These are phyloP conservation scores for Pyrus hybrid DNA, from an alignment of 331 rosid species.

Conservation along the genomic window DNA sequence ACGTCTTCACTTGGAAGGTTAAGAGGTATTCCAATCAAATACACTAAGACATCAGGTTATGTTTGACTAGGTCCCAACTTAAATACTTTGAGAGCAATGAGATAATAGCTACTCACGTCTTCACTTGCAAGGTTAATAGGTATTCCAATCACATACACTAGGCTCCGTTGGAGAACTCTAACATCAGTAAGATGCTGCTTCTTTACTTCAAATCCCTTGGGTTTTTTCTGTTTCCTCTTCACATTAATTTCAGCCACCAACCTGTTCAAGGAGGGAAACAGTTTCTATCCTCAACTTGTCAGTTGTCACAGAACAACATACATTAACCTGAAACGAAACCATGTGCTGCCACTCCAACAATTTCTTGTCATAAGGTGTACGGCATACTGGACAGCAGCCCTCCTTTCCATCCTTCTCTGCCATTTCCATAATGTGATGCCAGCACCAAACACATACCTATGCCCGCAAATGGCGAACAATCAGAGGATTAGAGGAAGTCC, in stretches of 20 bases:
- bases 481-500: neutral
- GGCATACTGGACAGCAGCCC: constrained; percentile 94
- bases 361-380: constrained; percentile 79
- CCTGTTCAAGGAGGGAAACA: constrained; percentile 16
- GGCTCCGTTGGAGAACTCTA: constrained; percentile 88
- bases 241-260: constrained; percentile 59
- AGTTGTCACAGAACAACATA: neutral
- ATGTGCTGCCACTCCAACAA: constrained; percentile 76
- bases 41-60: no score
- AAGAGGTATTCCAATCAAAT: no score
- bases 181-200: constrained; percentile 93
- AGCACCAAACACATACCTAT: constrained; percentile 84
- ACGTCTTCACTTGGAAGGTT: no score
- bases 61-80: neutral
- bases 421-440: constrained; percentile 96
- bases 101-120: constrained; percentile 44
- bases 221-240: constrained; percentile 64
- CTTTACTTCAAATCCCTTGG: constrained; percentile 68
- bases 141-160: constrained; percentile 88
- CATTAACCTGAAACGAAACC: constrained; percentile 7
- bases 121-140: constrained; percentile 89
- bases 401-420: constrained; percentile 91
- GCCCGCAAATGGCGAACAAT: neutral
- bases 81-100: neutral
- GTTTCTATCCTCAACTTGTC: neutral